Percentiles rank a stretch among this genome's conserved stretches.
phyloP scores from a whole-genome alignment of 2,329 filamentous ascomycete species.

The Exophiala sideris region DNA sequence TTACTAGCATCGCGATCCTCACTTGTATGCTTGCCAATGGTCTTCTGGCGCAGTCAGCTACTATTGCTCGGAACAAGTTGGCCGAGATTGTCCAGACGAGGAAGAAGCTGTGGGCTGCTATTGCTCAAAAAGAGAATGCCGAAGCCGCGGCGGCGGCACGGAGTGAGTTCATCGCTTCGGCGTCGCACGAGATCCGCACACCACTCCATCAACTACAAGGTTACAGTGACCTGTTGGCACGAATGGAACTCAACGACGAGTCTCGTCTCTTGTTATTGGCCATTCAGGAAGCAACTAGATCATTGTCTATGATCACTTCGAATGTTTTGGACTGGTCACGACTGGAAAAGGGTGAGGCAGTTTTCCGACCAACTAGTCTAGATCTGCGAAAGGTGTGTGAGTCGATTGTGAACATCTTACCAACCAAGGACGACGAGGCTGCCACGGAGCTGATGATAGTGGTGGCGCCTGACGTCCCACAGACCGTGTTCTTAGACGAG shows the following conservation, averaged over 20 bases:
- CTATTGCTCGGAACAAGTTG: constrained; percentile 36
- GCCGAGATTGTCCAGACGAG: constrained; percentile 34
- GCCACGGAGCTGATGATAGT: constrained; percentile 35
- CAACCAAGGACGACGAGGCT: constrained; percentile 34
- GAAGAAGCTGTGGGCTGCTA: constrained; percentile 34
- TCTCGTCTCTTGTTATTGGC: constrained; percentile 32
- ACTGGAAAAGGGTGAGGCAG: constrained; percentile 34
- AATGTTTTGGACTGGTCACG: constrained; percentile 39
- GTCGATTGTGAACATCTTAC: constrained; percentile 34
- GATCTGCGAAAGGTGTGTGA: constrained; percentile 35
- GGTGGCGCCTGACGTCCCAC: constrained; percentile 33
- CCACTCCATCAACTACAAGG: constrained; percentile 38
- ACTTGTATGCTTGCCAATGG: constrained; percentile 37
- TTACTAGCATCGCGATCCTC: constrained; percentile 33
- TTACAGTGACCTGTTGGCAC: constrained; percentile 35
- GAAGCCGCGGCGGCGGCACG: constrained; percentile 34
- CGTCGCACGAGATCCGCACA: constrained; percentile 38
- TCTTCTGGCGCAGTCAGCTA: constrained; percentile 35
- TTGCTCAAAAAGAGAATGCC: constrained; percentile 35
- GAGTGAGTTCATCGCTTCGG: constrained; percentile 36
- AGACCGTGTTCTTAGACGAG: constrained; percentile 35
- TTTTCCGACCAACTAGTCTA: constrained; percentile 32
- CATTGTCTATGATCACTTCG: constrained; percentile 36
- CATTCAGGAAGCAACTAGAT: constrained; percentile 36
- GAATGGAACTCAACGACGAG: constrained; percentile 33